Evolutionary conservation across 768 basidiomycete genomes (phyloP), one percentile per base, ranked within the genome.

Genomic region (Myochromella boudieri): DNA sequence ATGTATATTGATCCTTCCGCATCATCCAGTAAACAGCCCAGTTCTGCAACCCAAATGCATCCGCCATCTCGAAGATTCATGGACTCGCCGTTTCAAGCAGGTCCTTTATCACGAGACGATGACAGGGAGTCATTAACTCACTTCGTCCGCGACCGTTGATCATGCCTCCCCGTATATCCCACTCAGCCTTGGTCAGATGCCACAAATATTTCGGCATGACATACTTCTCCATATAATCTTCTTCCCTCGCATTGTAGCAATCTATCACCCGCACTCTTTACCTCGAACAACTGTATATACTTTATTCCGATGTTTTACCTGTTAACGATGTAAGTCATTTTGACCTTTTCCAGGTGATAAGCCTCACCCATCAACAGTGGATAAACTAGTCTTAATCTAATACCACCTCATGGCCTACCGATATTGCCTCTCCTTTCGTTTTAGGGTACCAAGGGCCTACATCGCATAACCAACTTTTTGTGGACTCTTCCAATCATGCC

Each of bases 61-160:
- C 57, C 59, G 25, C 57, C 61, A 46, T 59, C 65, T 37, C 64
- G 63, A 52, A 57, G 74, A 43, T 66, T 64, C 21, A 66, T 65
- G 44, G 72, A 74, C 27, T 42, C 68, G 38, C 57, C 60, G 8
- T 49, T 60, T 47, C 57, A 47, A 27, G 52, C 53, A 11, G 55
- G 54, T 28, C 50, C 57, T 32, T 53, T 64, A 36, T 51, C 67
- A 57, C 69, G 71, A 42, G 74, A 72, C 45, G 62, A 56, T 27
- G 57, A 59, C 56, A 67, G 53, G 56, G 64, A 49, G 27, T 48
- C 55, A 58, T 62, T 61, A 65, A 66, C 53, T 42, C 60, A 58
- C 34, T 54, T 54, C 26, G 44, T 45, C 31, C 58, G 58, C 21
- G 57, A 61, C 44, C 60, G 57, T 28, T 62, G 60, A 62, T 46